phyloP scores from a whole-genome alignment of 352 stramenopile genomes.

The Pythium monospermum region DNA sequence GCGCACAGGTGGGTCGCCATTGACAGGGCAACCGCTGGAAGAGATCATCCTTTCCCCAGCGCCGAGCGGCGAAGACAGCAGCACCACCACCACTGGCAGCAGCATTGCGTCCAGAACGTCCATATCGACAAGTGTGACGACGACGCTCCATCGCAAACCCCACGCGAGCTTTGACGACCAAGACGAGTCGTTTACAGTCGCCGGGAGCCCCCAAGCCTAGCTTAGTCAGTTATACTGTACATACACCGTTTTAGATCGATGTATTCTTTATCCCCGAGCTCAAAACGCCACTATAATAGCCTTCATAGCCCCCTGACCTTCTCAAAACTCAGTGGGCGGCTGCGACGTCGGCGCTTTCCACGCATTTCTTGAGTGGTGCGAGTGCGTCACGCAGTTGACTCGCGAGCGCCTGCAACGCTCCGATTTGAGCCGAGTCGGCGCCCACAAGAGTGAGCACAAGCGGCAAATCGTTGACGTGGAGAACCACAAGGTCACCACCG shows the following conservation, averaged over 20 bases:
- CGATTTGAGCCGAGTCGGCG: constrained; percentile 51
- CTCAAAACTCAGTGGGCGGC: too few relatives aligned
- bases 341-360: constrained; percentile 70
- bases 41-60: background rate
- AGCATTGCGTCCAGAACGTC: constrained; percentile 1
- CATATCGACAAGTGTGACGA: background rate
- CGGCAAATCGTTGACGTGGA: constrained; percentile 74
- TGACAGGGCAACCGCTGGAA: too few relatives aligned
- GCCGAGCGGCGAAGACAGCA: background rate
- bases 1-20: too few relatives aligned
- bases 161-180: constrained; percentile 17
- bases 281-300: too few relatives aligned
- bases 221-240: background rate
- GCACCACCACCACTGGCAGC: too few relatives aligned
- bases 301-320: too few relatives aligned
- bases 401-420: constrained; percentile 52
- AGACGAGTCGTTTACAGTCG: constrained; percentile 9
- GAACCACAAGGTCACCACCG: constrained; percentile 53
- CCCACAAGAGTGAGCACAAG: constrained; percentile 76
- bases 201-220: background rate
- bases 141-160: constrained; percentile 19
- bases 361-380: constrained; percentile 59
- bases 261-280: too few relatives aligned
- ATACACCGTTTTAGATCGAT: background rate
- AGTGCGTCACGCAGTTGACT: constrained; percentile 54